A percentile compares a stretch with the other conserved stretches of the same genome.
These are phyloP conservation scores for Pinus albicaulis DNA, from an alignment of 75 land plant species.

Conservation along the genomic window DNA sequence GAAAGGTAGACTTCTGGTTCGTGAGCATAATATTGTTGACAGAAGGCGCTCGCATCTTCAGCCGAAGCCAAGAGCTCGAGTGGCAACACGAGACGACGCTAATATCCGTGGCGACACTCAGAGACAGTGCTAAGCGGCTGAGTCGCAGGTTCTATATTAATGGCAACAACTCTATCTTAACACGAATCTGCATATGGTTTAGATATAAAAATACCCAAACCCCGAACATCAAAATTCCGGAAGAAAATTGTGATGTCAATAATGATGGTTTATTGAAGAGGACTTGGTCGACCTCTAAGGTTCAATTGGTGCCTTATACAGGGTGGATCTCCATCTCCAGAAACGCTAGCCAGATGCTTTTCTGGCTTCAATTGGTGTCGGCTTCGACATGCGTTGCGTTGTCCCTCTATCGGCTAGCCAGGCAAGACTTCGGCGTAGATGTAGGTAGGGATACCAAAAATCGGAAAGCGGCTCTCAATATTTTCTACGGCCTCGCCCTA, in stretches of 20 bases:
- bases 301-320: constrained; percentile 64
- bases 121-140: constrained; percentile 23
- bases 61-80: constrained; percentile 76
- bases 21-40: constrained; percentile 60
- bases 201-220: background rate
- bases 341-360: constrained; percentile 53
- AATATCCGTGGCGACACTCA: constrained; percentile 31
- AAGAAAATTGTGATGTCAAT: background rate
- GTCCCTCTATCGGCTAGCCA: constrained; percentile 50
- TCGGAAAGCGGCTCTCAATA: constrained; percentile 42
- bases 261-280: constrained; percentile 11
- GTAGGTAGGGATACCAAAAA: constrained; percentile 36
- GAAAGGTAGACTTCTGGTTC: constrained; percentile 66
- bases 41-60: constrained; percentile 70
- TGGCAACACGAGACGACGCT: constrained; percentile 78
- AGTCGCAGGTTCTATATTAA: constrained; percentile 25
- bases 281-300: constrained; percentile 47
- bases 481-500: constrained; percentile 64
- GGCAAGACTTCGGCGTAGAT: constrained; percentile 41
- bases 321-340: constrained; percentile 50
- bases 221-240: background rate
- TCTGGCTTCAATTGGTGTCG: constrained; percentile 59
- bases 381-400: constrained; percentile 57
- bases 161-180: background rate
- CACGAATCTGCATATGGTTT: background rate